Evolutionary conservation across 257 asterid species (phyloP), one percentile per base, ranked within the genome.

Genomic region (Catharanthus roseus): DNA sequence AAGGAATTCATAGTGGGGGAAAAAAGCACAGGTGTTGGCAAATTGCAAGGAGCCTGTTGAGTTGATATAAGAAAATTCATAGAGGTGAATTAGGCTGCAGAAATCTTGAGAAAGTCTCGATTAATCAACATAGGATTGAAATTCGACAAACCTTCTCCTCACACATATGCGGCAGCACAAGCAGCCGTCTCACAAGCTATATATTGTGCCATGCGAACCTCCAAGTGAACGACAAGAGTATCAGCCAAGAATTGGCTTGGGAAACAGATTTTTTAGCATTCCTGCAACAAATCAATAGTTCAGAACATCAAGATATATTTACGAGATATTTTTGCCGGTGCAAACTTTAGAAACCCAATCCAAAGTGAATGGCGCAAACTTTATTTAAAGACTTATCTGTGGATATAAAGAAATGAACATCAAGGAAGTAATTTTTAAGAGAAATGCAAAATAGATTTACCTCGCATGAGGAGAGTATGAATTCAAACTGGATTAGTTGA

Each of bases 181-280:
- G 65, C 50, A 65, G 12, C 72, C 39, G 24, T 8, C 70, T 24
- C 44, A 69, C 10, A 18, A 16, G 8, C 10, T n/a, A 66, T 41
- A 45, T 56, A 57, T 38, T 49, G 66, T 73, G 66, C 55, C 29
- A 50, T 39, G 34, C 76, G 57, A 55, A 50, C 69, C 84, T 77
- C 77, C 77, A 65, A 54, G 57, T 33, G 41, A 36, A 51, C 26
- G 62, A 19, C 31, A 26, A 6, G n/a, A 64, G 50, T 47, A 34
- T 50, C 61, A 73, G 50, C 61, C 67, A 33, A 66, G 71, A 23
- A 49, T 8, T 50, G 9, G 21, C 44, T 2, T 26, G 41, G 34
- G 56, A 36, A 62, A 54, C 12, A 62, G 26, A 67, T 21, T 18
- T 29, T 4, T 23, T 60, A n/a, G n/a, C n/a, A n/a, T 57, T 60